These are phyloP conservation scores for Rehmannia glutinosa DNA, from an alignment of 257 asterid genomes.

Conservation along the genomic window DNA sequence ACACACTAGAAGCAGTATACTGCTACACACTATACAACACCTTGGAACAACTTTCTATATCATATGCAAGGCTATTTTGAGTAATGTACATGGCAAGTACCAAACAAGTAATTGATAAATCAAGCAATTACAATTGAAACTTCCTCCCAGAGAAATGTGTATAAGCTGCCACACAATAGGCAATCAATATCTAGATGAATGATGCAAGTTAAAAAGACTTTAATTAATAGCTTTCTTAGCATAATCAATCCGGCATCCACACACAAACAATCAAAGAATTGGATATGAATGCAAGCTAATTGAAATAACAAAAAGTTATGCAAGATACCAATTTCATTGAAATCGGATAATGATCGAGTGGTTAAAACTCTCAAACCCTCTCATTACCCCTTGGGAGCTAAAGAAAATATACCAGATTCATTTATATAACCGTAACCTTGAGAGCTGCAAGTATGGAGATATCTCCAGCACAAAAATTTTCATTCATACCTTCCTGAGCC, in stretches of 20 bases:
- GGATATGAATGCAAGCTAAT: background rate
- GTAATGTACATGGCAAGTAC: background rate
- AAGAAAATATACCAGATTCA: too few species aligned
- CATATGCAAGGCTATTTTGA: background rate
- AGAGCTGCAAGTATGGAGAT: too few species aligned
- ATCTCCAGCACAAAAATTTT: too few species aligned
- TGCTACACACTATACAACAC: background rate
- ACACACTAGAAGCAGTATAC: background rate
- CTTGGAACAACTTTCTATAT: background rate
- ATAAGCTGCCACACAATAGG: background rate
- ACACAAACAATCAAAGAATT: background rate
- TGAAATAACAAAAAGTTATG: constrained; percentile 1
- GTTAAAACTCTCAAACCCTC: too few species aligned
- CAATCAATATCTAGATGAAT: background rate
- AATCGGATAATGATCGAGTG: too few species aligned
- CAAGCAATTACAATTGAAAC: background rate
- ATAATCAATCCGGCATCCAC: background rate
- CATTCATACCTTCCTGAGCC: too few species aligned
- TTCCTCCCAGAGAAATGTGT: background rate
- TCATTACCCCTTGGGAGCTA: too few species aligned
- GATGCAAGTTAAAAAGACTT: background rate
- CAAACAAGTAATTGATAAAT: background rate
- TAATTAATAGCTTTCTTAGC: background rate
- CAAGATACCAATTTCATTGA: too few species aligned
- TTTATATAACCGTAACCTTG: too few species aligned